Percentiles rank a stretch among this genome's conserved stretches.
Evolutionary conservation across 73 alveolate genomes (phyloP).

Genomic region (Symbiodinium natans): DNA sequence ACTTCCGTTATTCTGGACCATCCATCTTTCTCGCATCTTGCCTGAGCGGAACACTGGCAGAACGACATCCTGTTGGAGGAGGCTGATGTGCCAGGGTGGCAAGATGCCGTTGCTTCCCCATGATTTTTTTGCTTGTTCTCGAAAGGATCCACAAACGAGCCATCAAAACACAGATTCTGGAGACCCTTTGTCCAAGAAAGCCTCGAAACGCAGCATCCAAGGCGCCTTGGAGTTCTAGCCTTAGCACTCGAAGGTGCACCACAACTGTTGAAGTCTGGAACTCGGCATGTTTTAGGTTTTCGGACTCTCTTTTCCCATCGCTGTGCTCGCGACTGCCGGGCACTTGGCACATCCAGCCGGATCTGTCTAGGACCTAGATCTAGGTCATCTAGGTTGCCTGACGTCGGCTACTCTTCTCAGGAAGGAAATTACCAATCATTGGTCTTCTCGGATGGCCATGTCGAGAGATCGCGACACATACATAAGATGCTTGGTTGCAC

Average conservation of each 20-base stretch:
- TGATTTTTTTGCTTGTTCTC: too few species aligned
- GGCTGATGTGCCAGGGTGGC: not conserved
- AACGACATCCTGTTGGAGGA: not conserved
- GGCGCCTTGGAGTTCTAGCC: not conserved
- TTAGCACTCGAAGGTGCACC: not conserved
- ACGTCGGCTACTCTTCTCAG: too few species aligned
- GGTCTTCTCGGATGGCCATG: too few species aligned
- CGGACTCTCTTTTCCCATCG: not conserved
- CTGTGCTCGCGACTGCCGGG: not conserved
- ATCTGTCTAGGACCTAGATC: too few species aligned
- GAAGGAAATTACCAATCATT: too few species aligned
- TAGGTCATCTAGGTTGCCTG: too few species aligned
- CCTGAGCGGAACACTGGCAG: not conserved
- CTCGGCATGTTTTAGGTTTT: not conserved
- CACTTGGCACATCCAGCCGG: not conserved
- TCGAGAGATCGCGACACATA: not conserved
- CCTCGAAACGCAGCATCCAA: too few species aligned
- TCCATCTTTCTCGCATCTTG: not conserved
- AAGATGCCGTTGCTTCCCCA: too few species aligned
- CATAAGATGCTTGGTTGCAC: not conserved
- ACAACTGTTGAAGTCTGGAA: not conserved
- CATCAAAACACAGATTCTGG: too few species aligned
- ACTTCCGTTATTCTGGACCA: conserved; percentile 68
- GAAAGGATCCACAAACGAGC: too few species aligned
- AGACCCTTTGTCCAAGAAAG: too few species aligned